A percentile compares a stretch with the other conserved stretches of the same genome.
Conservation (phyloP, 352 stramenopile species). For the Globisporangium perplexum region DNA sequence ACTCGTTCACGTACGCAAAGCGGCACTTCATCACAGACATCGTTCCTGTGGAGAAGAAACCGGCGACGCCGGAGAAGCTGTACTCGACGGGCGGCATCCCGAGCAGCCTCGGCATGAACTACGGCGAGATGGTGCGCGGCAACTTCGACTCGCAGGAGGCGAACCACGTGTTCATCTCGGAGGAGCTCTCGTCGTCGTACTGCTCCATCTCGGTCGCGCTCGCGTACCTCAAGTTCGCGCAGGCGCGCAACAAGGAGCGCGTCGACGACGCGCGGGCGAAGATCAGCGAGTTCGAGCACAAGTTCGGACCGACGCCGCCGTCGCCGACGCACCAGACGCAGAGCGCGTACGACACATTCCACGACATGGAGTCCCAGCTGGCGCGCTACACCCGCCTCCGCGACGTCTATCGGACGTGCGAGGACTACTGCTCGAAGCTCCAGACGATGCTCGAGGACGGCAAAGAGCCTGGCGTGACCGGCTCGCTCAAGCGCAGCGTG, state of each 20-base stretch:
- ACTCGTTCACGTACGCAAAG: constrained; percentile 77
- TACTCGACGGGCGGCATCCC: constrained; percentile 5
- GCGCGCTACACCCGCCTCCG: constrained; percentile 59
- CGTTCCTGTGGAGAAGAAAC: constrained; percentile 30
- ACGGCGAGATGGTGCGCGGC: constrained; percentile 58
- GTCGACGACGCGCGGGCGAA: constrained; percentile 50
- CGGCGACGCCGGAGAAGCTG: neutral
- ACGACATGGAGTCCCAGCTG: constrained; percentile 48
- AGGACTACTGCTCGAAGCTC: constrained; percentile 67
- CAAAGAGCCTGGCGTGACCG: constrained; percentile 77
- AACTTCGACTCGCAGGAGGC: constrained; percentile 41
- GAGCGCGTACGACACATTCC: constrained; percentile 27
- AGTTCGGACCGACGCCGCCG: constrained; percentile 28
- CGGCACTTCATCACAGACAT: constrained; percentile 79
- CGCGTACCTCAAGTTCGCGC: constrained; percentile 73
- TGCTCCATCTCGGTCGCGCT: constrained; percentile 77
- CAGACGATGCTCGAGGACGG: constrained; percentile 65
- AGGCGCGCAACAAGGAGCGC: constrained; percentile 54
- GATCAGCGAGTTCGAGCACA: constrained; percentile 54
- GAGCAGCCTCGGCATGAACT: constrained; percentile 29
- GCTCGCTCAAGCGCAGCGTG: constrained; percentile 77
- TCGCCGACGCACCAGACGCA: constrained; percentile 20
- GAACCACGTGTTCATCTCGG: constrained; percentile 72
- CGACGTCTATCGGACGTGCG: constrained; percentile 51
- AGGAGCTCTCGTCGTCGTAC: constrained; percentile 78